These are phyloP conservation scores for Sarocladiaceae sp. DNA, from an alignment of 2,329 filamentous ascomycete genomes.

Conservation along the genomic window DNA sequence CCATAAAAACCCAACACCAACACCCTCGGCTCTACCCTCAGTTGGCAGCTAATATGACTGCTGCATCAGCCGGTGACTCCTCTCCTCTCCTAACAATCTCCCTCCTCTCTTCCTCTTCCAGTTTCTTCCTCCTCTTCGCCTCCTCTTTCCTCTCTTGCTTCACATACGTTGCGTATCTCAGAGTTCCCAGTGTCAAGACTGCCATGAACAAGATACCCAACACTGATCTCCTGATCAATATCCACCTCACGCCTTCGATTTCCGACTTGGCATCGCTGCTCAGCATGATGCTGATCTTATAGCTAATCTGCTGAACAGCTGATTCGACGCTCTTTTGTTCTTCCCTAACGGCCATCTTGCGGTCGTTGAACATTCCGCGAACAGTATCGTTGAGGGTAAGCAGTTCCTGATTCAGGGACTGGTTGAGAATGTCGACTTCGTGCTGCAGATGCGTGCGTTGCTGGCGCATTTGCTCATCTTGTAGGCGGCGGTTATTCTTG, in stretches of 20 bases:
- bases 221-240: slow-evolving; percentile 62
- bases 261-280: slow-evolving; percentile 90
- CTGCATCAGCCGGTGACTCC: slow-evolving; percentile 46
- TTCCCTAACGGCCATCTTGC: slow-evolving; percentile 86
- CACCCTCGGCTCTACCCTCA: slow-evolving; percentile 22
- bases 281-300: slow-evolving; percentile 88
- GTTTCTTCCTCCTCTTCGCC: slow-evolving; percentile 36
- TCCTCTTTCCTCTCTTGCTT: slow-evolving; percentile 45
- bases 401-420: slow-evolving; percentile 80
- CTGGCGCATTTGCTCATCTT: slow-evolving; percentile 76
- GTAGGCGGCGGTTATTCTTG: slow-evolving; percentile 68
- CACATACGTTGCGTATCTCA: slow-evolving; percentile 57
- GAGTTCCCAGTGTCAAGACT: slow-evolving; percentile 52
- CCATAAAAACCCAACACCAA: neutral
- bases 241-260: slow-evolving; percentile 88
- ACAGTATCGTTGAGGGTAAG: slow-evolving; percentile 80
- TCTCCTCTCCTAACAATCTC: slow-evolving; percentile 43
- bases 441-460: slow-evolving; percentile 85
- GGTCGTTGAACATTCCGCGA: slow-evolving; percentile 94
- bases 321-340: slow-evolving; percentile 84
- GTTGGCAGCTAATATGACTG: slow-evolving; percentile 54
- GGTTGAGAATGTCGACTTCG: slow-evolving; percentile 88
- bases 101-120: slow-evolving; percentile 38
- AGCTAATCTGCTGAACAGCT: slow-evolving; percentile 87
- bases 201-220: slow-evolving; percentile 65